Evolutionary conservation across 2,329 filamentous ascomycete species (phyloP), one percentile per base, ranked within the genome.

Genomic region (Epichloe typhina): DNA sequence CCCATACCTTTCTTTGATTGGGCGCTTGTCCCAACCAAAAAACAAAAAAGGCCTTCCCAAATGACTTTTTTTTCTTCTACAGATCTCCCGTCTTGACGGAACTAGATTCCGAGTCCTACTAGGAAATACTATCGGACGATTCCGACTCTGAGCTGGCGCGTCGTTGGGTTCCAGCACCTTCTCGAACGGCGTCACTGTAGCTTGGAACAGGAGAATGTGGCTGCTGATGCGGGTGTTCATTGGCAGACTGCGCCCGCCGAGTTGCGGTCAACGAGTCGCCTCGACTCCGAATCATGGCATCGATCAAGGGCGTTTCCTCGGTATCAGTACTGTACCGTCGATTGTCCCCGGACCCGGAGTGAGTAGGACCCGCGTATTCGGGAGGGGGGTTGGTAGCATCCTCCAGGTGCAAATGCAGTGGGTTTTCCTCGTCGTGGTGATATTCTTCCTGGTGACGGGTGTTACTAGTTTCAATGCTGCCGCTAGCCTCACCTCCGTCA

Each of bases 121-220:
- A 43, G 7, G 39, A 36, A 35, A 39, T 17, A 31, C 35, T 31
- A 3, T 49, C 31, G 12, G 26, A 36, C 4, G 37, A 46, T 23
- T 50, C 36, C n/a, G 37, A 41, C 19, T 55, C 56, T 5, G 55
- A 55, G 49, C 58, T 62, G 41, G 58, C 54, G 33, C 55, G 58
- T 36, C 61, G 53, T 9, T 62, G 55, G 35, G 56, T 54, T 23
- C 64, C 59, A 31, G 64, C 65, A 11, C 75, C 75, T 56, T 79
- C 73, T 51, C 70, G 69, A 41, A 89, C 74, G 2, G 86, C 88
- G 53, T 87, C 86, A 64, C 82, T 86, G 63, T 94, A 94, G 59
- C 80, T 90, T 2, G 88, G 88, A 55, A 93, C 89, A 0, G 88
- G 86, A 23, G 86, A 84, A 31, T 62, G 56, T 35, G 57, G 57